Evolutionary conservation across 768 basidiomycete genomes (phyloP), one percentile per base, ranked within the genome.

Genomic region (Gloeopeniophorella convolvens): DNA sequence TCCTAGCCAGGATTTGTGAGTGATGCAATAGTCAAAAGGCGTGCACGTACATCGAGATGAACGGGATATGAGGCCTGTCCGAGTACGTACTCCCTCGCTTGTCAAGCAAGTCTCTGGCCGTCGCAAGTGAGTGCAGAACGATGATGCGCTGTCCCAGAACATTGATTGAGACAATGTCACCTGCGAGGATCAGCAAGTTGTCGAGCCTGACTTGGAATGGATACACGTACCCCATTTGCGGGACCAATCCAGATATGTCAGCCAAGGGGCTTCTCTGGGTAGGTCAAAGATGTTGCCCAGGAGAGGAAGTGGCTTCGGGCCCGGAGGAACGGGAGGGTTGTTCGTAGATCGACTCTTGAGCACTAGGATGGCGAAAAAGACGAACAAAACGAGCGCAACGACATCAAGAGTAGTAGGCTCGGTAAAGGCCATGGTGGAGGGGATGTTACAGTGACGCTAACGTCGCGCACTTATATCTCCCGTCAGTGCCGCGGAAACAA

Each of bases 21-120:
- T 20, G n/a, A n/a, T 24, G 23, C 20, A 3, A 39, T 16, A 4
- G 12, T 11, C 4, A 11, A 21, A 21, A 39, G 37, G 4, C 10
- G 11, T 39, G 37, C 3, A 39, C 37, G 5, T 21, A 39, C 37
- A 39, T 16, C 11, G 16, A 11, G 7, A 39, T 16, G 20, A 39
- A 39, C 5, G 37, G 37, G 18, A 39, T 21, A 11, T n/a, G n/a
- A 3, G 77, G 78, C 4, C 78, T 70, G 50, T 75, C 75, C 3
- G 75, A 76, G 53, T 78, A 78, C 33, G 73, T 70, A 8, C 58
- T 59, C 5, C 74, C 72, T 8, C 74, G 70, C 21, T 63, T 60
- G 31, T 77, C 75, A 20, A 80, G 65, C 5, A 80, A 64, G 35
- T 76, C 74, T 18, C 63, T 54, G 3, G 68, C 72, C 5, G 68